These are phyloP conservation scores for Thozetella sp. DNA, from an alignment of 495 filamentous ascomycete species.

Conservation along the genomic window DNA sequence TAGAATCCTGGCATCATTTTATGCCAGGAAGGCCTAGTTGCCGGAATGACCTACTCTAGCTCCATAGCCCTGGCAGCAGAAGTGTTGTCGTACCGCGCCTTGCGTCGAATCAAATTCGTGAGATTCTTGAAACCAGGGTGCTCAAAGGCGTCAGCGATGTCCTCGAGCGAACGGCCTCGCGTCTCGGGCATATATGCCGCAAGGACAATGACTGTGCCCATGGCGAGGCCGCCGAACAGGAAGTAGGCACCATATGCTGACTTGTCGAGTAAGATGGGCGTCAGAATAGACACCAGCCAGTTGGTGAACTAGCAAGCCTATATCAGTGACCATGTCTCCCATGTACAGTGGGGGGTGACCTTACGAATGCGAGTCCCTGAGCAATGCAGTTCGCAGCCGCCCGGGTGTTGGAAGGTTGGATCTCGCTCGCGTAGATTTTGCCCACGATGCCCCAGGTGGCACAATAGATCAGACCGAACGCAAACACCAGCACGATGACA, in stretches of 20 bases:
- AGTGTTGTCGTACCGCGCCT: not conserved
- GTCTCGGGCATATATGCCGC: slow-evolving; percentile 63
- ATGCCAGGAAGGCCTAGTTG: too few relatives aligned
- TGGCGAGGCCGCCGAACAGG: slow-evolving; percentile 51
- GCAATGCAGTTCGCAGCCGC: slow-evolving; percentile 52
- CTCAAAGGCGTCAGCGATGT: slow-evolving; percentile 59
- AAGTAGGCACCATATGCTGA: slow-evolving; percentile 63
- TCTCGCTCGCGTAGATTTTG: slow-evolving; percentile 59
- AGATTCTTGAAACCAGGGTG: slow-evolving; percentile 4
- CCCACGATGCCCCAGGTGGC: slow-evolving; percentile 56
- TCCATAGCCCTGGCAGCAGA: too few relatives aligned
- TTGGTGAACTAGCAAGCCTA: slow-evolving; percentile 34
- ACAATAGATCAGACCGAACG: slow-evolving; percentile 34
- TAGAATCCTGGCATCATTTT: too few relatives aligned
- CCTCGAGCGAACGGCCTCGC: slow-evolving; percentile 53
- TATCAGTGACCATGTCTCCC: not conserved
- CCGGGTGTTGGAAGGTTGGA: slow-evolving; percentile 55
- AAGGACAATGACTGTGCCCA: slow-evolving; percentile 52
- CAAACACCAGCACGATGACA: slow-evolving; percentile 51
- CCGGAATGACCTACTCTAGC: too few relatives aligned
- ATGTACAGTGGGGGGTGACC: not conserved
- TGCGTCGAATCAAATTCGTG: not conserved
- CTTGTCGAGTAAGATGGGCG: slow-evolving; percentile 60
- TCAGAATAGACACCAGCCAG: slow-evolving; percentile 66
- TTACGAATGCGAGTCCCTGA: slow-evolving; percentile 30